A percentile compares a stretch with the other conserved stretches of the same genome.
These are phyloP conservation scores for Tolypocladium tropicale DNA, from an alignment of 2,329 filamentous ascomycete species.

Conservation along the genomic window DNA sequence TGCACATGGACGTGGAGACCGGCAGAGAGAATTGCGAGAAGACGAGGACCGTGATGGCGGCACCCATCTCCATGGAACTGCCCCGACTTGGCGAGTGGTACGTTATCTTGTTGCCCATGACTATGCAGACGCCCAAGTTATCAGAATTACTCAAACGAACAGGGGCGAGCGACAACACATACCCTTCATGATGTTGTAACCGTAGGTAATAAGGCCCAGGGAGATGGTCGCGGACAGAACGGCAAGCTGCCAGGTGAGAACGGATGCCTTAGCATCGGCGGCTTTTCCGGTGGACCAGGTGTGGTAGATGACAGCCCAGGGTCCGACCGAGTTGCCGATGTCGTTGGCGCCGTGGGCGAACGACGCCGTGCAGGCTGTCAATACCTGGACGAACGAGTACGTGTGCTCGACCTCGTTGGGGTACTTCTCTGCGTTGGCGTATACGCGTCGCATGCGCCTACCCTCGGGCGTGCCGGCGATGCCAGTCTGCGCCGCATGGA, in stretches of 20 bases:
- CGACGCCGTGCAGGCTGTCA: slow-evolving; percentile 61
- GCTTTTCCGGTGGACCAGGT: slow-evolving; percentile 56
- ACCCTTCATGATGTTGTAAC: slow-evolving; percentile 80
- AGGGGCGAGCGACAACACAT: slow-evolving; percentile 16
- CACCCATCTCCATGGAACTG: slow-evolving; percentile 67
- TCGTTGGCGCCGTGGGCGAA: slow-evolving; percentile 73
- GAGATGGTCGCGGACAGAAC: slow-evolving; percentile 55
- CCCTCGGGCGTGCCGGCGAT: slow-evolving; percentile 11
- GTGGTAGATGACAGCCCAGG: slow-evolving; percentile 60
- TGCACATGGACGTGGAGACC: slow-evolving; percentile 71
- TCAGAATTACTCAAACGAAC: background rate
- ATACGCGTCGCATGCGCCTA: slow-evolving; percentile 39
- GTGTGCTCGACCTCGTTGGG: slow-evolving; percentile 60
- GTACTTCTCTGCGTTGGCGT: slow-evolving; percentile 53
- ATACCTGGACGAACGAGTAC: slow-evolving; percentile 56
- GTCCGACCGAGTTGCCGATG: slow-evolving; percentile 60
- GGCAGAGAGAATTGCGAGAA: slow-evolving; percentile 68
- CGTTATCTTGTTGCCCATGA: slow-evolving; percentile 75
- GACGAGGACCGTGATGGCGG: slow-evolving; percentile 64
- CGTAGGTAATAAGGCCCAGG: slow-evolving; percentile 61
- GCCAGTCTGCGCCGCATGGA: slow-evolving; percentile 38
- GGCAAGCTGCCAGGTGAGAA: slow-evolving; percentile 68
- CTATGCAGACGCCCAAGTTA: slow-evolving; percentile 21
- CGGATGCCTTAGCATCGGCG: slow-evolving; percentile 49
- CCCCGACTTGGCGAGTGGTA: slow-evolving; percentile 50